Base-by-base conservation (phyloP, 2,329 filamentous ascomycete genomes). In the Trichoderma lentiforme region DNA sequence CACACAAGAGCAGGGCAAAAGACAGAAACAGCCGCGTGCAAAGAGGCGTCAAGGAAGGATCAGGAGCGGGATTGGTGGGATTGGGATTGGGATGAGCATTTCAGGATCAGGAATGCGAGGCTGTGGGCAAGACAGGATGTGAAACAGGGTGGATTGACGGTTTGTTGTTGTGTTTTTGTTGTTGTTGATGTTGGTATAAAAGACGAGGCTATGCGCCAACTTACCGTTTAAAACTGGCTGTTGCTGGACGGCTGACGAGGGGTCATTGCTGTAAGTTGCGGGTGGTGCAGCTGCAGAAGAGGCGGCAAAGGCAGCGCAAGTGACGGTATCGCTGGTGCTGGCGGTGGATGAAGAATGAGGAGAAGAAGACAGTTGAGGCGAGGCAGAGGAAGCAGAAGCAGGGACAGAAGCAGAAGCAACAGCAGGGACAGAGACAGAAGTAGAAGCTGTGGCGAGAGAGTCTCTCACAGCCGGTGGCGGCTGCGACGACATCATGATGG, bases 401-500 rank as follows among this genome's bases (percentile, higher is more conserved):
- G 61, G 34, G 1, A 14, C 39, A 34, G 62, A 51, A 5, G 43
- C 63, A 36, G 62, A 32, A 11, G 28, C 28, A 51, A 26, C 5
- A 12, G 61, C 26, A 51, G 56, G 4, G 14, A n/a, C 56, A 57
- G 56, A 30, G 26, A 5, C 14, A 43, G 61, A 64, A 14, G 62
- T 12, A 65, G 53, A 43, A 21, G 39, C 56, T 47, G 66, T 70
- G 66, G 57, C 66, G 57, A 70, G 39, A 70, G 57, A 53, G 8
- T 28, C 66, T 51, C 36, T 39, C 57, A 66, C 63, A n/a, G 36
- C 66, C 32, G 65, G 26, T 39, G 65, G 57, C 66, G 57, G 39
- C 66, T 34, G 57, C 66, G 57, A 70, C 66, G 66, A 70, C 66
- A 70, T 70, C 26, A 62, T 53, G 66, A 70, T 67, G 28, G 57